Evolutionary conservation across 2,329 filamentous ascomycete species (phyloP).

Genomic region (Aspergillus novoparasiticus): DNA sequence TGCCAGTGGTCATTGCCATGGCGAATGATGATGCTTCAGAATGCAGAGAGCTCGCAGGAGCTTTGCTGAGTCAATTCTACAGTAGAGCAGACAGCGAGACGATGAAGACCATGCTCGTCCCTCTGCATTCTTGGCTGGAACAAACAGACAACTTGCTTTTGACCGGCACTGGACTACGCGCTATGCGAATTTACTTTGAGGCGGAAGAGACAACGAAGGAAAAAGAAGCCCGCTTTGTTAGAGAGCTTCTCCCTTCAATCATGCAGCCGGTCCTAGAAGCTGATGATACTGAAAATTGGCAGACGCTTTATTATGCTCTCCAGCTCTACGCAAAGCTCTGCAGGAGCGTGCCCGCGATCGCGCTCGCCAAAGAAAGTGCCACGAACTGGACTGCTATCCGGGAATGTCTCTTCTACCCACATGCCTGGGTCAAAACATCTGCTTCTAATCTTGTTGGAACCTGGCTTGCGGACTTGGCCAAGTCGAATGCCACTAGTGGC

Average conservation of each 20-base stretch:
- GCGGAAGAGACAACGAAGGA: conserved; percentile 64
- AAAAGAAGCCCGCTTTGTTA: conserved; percentile 68
- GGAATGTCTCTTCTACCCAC: conserved; percentile 69
- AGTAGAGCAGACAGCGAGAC: conserved; percentile 73
- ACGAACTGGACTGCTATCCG: conserved; percentile 73
- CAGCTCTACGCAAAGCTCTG: conserved; percentile 69
- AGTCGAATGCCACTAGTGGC: conserved; percentile 58
- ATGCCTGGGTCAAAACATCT: conserved; percentile 74
- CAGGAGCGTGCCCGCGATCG: conserved; percentile 64
- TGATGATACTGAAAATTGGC: conserved; percentile 59
- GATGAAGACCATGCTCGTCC: conserved; percentile 67
- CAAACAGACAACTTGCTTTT: conserved; percentile 73
- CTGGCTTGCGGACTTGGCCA: conserved; percentile 80
- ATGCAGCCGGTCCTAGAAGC: conserved; percentile 54
- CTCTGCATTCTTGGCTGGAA: conserved; percentile 75
- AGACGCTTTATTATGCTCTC: conserved; percentile 74
- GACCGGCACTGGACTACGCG: conserved; percentile 73
- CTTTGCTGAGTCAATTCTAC: conserved; percentile 80
- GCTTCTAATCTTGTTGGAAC: conserved; percentile 72
- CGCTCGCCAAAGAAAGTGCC: conserved; percentile 62
- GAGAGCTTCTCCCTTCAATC: conserved; percentile 56
- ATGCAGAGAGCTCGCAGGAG: conserved; percentile 79
- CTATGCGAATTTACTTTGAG: conserved; percentile 82
- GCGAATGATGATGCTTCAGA: conserved; percentile 86
- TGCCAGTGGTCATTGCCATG: conserved; percentile 81